Evolutionary conservation across 768 basidiomycete species (phyloP), one percentile per base, ranked within the genome.

Genomic region (Udeniomyces megalosporus): DNA sequence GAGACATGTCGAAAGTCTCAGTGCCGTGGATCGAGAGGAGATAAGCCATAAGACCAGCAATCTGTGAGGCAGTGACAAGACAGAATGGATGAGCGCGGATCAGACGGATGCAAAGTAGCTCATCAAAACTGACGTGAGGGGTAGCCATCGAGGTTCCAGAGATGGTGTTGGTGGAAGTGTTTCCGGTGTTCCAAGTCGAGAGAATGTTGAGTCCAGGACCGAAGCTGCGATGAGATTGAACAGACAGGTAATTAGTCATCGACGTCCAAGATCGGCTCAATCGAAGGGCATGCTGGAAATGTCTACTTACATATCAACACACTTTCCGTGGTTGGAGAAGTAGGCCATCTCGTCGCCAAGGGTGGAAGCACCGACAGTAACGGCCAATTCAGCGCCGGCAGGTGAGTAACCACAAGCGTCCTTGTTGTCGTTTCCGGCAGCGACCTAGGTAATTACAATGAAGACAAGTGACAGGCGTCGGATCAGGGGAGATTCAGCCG

Each of bases 111-210:
- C n/a, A 31, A 22, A 4, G 11, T 57, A 3, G 38, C 22, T 35
- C 31, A 22, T 2, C n/a, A 38, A 22, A 10, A 69, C 74, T 71
- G 64, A 78, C 74, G 76, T 93, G 91, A 50, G 93, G 93, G 7
- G 87, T 87, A 15, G 92, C 91, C 90, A 95, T 95, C 17, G 86
- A 89, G 8, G 89, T 91, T 47, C 89, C 89, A 0, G 87, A 52
- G 53, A 65, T 62, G 38, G 45, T 60, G 63, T 65, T 65, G 53
- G 77, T 78, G n/a, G 86, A 80, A 4, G 66, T 70, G 62, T 71
- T 73, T 64, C 80, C 79, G 34, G 82, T 82, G 63, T 79, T 88
- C 78, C 82, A 95, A 58, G 88, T 93, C 42, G 87, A 92, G 2
- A 85, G 77, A 72, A 96, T 93, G 78, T 89, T 89, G 66, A 92